Base-by-base conservation (phyloP, 805 yeast genomes). In the Candida boidinii region DNA sequence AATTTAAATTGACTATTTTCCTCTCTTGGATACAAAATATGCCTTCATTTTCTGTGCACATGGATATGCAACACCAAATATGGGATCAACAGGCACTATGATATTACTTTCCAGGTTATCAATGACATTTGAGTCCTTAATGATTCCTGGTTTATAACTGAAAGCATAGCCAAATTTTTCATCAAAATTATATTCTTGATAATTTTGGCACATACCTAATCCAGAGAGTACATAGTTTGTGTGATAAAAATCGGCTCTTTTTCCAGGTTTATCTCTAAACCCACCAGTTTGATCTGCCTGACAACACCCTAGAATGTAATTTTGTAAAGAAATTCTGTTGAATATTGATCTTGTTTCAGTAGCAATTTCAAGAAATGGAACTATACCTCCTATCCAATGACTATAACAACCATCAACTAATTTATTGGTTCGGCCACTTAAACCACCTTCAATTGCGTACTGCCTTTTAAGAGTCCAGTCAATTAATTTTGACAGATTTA, bases 371-470 rank as follows among this genome's bases (percentile, higher is more conserved):
- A 86, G 37, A 23, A 85, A 54, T 1, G 84, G 75, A 40, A 69
- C 63, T 24, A 79, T 53, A 0, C 86, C 94, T 2, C 97, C 97
- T 2, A 87, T 80, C 98, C 98, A 92, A 54, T 81, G 90, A 49
- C 90, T 76, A 53, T 92, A 92, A 55, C 98, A 92, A 0, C 95
- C 96, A 53, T 92, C 98, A 1, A 92, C 97, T 21, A 92, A 66
- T 52, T 92, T 92, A 53, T 90, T 90, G 0, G 94, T 74, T 34
- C 99, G 70, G 1, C 99, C 99, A 10, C 77, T 68, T 29, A 90
- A 69, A 0, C 97, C 96, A 10, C 90, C 94, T 49, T 86, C 96
- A n/a, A 74, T 53, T 14, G 57, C 57, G 35, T 66, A 62, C 53
- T 92, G 98, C 26, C 94, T 69, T 16, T 68, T 59, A 9, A 66